These are phyloP conservation scores for Camelina hispida DNA, from an alignment of 345 rosid species.

Conservation along the genomic window DNA sequence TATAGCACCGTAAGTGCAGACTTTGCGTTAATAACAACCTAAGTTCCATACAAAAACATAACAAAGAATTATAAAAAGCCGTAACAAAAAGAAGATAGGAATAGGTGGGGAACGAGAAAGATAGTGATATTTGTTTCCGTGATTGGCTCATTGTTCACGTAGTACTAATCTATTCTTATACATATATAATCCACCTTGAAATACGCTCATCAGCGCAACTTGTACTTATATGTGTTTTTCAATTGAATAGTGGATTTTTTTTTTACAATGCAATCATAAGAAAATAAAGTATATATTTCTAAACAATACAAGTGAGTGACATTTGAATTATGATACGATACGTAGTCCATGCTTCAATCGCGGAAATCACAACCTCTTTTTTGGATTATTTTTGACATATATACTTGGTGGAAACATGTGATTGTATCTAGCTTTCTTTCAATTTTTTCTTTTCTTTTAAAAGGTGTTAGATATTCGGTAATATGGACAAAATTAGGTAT, in stretches of 20 bases:
- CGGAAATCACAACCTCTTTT: constrained; percentile 43
- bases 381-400: constrained; percentile 15
- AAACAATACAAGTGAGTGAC: constrained; percentile 29
- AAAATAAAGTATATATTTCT: neutral
- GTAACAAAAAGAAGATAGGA: neutral
- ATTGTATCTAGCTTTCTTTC: constrained; percentile 20
- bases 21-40: neutral
- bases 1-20: neutral
- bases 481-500: constrained; percentile 43
- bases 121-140: constrained; percentile 21
- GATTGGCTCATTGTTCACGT: constrained; percentile 42
- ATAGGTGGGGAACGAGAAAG: constrained; percentile 9
- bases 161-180: neutral
- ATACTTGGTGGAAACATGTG: constrained; percentile 33
- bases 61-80: neutral
- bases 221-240: neutral
- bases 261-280: neutral
- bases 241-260: constrained; percentile 11
- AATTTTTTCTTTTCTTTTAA: neutral
- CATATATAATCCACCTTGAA: constrained; percentile 17
- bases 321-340: constrained; percentile 38
- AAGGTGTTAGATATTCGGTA: constrained; percentile 4
- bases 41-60: neutral
- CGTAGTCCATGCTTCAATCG: constrained; percentile 45
- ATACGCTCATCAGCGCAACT: constrained; percentile 32